phyloP scores from a whole-genome alignment of 169 alveolate species.

The Cryptosporidium sp. region DNA sequence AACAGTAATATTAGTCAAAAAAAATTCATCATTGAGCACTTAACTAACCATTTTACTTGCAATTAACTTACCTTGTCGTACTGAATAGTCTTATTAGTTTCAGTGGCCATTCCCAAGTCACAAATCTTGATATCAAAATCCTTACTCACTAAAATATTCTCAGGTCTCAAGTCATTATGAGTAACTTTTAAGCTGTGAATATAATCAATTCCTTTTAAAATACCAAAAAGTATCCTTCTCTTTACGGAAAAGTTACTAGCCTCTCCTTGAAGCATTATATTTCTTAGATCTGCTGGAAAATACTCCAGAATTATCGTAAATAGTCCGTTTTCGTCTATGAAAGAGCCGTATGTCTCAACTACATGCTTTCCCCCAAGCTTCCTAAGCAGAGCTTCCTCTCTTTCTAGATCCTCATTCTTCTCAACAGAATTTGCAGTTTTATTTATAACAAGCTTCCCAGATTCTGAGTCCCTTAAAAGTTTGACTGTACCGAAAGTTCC shows the following conservation, averaged over 20 bases:
- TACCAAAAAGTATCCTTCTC: slow-evolving; percentile 8
- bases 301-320: slow-evolving; percentile 33
- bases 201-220: slow-evolving; percentile 22
- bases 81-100: not conserved
- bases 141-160: slow-evolving; percentile 39
- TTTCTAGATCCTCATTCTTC: not conserved
- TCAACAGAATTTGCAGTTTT: slow-evolving; percentile 42
- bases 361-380: not conserved
- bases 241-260: not conserved
- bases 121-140: slow-evolving; percentile 34
- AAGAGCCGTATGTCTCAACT: slow-evolving; percentile 8
- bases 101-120: slow-evolving; percentile 66
- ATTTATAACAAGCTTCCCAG: not conserved
- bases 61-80: slow-evolving; percentile 32
- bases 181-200: slow-evolving; percentile 8
- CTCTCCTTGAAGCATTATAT: slow-evolving; percentile 2
- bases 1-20: not conserved
- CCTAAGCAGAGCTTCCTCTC: not conserved
- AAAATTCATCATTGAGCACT: slow-evolving; percentile 35
- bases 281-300: slow-evolving; percentile 40
- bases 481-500: slow-evolving; percentile 38
- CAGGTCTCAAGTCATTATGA: slow-evolving; percentile 65
- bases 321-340: slow-evolving; percentile 1
- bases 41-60: not conserved
- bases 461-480: slow-evolving; percentile 5